Evolutionary conservation across 169 alveolate genomes (phyloP).

Genomic region (Hepatocystis sp.): DNA sequence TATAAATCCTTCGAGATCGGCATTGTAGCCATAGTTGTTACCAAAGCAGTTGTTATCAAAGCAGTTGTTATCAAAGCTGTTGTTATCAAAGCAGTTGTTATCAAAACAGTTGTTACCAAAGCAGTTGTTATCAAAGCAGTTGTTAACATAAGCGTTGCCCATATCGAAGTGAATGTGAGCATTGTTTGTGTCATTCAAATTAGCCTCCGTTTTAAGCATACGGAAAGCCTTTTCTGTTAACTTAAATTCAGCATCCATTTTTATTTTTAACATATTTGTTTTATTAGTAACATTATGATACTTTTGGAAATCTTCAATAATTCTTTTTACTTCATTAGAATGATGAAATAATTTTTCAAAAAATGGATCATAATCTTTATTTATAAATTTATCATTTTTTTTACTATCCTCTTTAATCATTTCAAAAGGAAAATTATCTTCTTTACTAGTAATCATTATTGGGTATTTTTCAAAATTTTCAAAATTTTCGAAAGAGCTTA

Average conservation of each 20-base stretch:
- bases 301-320: slow-evolving; percentile 15
- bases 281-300: slow-evolving; percentile 26
- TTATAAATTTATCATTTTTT: not conserved
- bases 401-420: slow-evolving; percentile 5
- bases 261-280: slow-evolving; percentile 22
- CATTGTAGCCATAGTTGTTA: not conserved
- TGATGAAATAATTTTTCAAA: slow-evolving; percentile 15
- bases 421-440: not conserved
- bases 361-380: slow-evolving; percentile 2
- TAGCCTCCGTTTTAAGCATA: no score
- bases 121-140: no score
- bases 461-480: slow-evolving; percentile 45
- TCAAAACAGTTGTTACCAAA: no score
- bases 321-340: slow-evolving; percentile 13
- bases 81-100: not conserved
- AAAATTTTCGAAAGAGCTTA: slow-evolving; percentile 4
- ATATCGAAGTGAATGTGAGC: no score
- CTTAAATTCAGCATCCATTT: slow-evolving; percentile 75
- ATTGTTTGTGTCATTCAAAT: no score
- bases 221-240: slow-evolving; percentile 16
- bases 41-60: slow-evolving; percentile 1
- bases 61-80: not conserved
- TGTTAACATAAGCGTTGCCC: no score
- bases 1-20: not conserved
- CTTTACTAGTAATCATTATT: not conserved